Base-by-base conservation (phyloP, 345 rosid genomes). In the Excoecaria cochinchinensis region DNA sequence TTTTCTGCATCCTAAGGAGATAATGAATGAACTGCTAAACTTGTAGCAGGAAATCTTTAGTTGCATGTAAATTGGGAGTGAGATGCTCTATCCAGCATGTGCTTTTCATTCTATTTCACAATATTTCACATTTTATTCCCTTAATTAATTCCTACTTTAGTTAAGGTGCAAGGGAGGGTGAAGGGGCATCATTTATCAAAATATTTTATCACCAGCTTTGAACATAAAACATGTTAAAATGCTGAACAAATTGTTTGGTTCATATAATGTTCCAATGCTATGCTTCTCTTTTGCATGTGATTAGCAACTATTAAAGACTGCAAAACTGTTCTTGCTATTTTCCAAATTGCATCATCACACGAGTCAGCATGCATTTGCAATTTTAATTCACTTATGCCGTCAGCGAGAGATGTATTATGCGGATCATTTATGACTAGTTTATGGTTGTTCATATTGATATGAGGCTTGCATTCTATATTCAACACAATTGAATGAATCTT, bases 41-140 rank as follows among this genome's bases (percentile, higher is more conserved):
- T 51, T 24, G 50, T 40, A 24, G 36, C 13, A 58, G 47, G 48
- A 68, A 75, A 46, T 16, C 17, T 47, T 61, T 67, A 3, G 46
- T 38, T 68, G 16, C 69, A 3, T 42, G 69, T 51, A 25, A 38
- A 52, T 74, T 42, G 53, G 31, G 21, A 74, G 65, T 21, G 53
- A 24, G 61, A 74, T 65, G 21, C 10, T 74, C 64, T 61, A 53
- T 13, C 71, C 67, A 24, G 39, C 24, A 9, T 40, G 40, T 38
- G 51, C 71, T 22, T 65, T 1, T 39, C 55, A 52, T 19, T 50
- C 46, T 48, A 21, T n/a, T 6, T 21, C 3, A 16, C 22, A 65
- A 5, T 48, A 44, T 71, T 38, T 72, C 19, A 46, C 51, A 19
- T 71, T 42, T 59, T 42, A 15, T 58, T 24, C 50, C 22, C 15